These are phyloP conservation scores for Fusarium chaquense DNA, from an alignment of 2,329 filamentous ascomycete species.

Conservation along the genomic window DNA sequence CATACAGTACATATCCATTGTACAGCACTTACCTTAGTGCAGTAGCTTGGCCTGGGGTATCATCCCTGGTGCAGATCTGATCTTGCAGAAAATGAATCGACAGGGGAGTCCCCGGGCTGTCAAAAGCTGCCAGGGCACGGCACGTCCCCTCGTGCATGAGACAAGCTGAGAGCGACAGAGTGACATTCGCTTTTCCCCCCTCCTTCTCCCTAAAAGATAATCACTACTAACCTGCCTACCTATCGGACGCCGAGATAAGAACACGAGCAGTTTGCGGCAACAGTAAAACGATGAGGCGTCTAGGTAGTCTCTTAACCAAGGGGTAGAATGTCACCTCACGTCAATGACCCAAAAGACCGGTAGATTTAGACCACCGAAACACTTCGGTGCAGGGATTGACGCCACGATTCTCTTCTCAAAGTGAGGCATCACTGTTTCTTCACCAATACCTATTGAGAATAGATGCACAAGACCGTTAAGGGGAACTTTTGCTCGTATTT, in stretches of 20 bases:
- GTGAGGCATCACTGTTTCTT: not conserved
- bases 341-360: not conserved
- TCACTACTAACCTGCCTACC: not conserved
- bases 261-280: not conserved
- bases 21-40: not conserved
- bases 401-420: slow-evolving; percentile 11
- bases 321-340: slow-evolving; percentile 5
- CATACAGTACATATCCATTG: not conserved
- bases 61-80: slow-evolving; percentile 35
- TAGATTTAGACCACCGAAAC: slow-evolving; percentile 11
- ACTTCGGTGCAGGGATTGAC: slow-evolving; percentile 14
- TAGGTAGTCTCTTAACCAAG: slow-evolving; percentile 2
- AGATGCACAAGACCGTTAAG: slow-evolving; percentile 15
- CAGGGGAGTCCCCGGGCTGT: slow-evolving; percentile 39
- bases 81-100: slow-evolving; percentile 7
- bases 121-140: slow-evolving; percentile 33
- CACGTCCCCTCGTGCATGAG: slow-evolving; percentile 34
- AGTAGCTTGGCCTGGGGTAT: slow-evolving; percentile 9
- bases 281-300: slow-evolving; percentile 18
- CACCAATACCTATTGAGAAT: not conserved
- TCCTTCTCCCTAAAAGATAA: not conserved
- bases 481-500: not conserved
- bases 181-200: not conserved
- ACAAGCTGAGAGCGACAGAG: not conserved
- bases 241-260: not conserved